Evolutionary conservation across 371 early-diverging fungal genomes (phyloP).

Genomic region (Actinomucor elegans): DNA sequence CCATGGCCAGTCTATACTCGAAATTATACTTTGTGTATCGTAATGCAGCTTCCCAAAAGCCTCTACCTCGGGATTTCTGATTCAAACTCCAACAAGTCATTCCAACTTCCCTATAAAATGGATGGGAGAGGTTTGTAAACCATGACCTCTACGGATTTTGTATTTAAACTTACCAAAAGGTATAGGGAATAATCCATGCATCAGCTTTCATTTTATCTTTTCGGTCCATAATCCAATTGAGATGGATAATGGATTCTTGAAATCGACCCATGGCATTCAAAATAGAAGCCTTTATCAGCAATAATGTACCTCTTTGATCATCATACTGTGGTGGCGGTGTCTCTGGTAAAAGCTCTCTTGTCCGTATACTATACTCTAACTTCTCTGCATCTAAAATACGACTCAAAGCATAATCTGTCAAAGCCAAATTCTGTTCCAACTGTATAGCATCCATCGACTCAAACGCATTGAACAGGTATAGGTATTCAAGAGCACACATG

Average conservation of each 20-base stretch:
- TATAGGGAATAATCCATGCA: slow-evolving; percentile 60
- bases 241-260: slow-evolving; percentile 40
- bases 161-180: slow-evolving; percentile 51
- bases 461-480: slow-evolving; percentile 59
- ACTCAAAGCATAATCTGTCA: slow-evolving; percentile 41
- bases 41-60: slow-evolving; percentile 41
- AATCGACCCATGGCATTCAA: slow-evolving; percentile 38
- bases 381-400: slow-evolving; percentile 41
- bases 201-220: slow-evolving; percentile 42
- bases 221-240: slow-evolving; percentile 63
- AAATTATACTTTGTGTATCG: slow-evolving; percentile 40
- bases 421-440: slow-evolving; percentile 36
- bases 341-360: slow-evolving; percentile 41
- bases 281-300: slow-evolving; percentile 43
- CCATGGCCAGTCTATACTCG: slow-evolving; percentile 43
- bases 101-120: slow-evolving; percentile 40
- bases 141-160: too few species aligned
- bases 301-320: slow-evolving; percentile 36
- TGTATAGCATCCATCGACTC: slow-evolving; percentile 48
- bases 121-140: background rate
- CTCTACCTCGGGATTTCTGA: slow-evolving; percentile 27
- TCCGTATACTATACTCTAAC: slow-evolving; percentile 39
- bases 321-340: slow-evolving; percentile 43
- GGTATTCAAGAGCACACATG: slow-evolving; percentile 56
- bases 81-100: slow-evolving; percentile 41